phyloP scores from a whole-genome alignment of 1,139 yeast species.

The Debaryomyces udenii region DNA sequence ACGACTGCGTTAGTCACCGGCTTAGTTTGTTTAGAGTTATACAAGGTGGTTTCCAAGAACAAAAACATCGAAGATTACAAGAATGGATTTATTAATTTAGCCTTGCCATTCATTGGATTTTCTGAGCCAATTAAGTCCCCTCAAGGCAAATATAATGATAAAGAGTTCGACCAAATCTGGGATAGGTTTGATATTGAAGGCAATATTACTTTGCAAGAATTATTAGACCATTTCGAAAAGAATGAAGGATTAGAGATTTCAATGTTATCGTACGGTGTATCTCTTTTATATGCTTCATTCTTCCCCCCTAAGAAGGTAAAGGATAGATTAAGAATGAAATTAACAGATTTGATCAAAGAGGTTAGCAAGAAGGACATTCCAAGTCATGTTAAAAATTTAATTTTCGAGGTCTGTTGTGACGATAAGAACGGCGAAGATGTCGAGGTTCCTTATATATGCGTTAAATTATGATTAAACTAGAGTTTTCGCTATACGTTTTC shows the following conservation, averaged over 20 bases:
- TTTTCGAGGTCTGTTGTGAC: conserved; percentile 90
- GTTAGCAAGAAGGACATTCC: conserved; percentile 86
- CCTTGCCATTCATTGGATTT: conserved; percentile 94
- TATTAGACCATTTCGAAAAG: conserved; percentile 74
- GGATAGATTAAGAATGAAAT: conserved; percentile 68
- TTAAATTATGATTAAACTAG: conserved; percentile 35
- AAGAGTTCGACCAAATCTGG: conserved; percentile 88
- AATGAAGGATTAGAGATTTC: conserved; percentile 85
- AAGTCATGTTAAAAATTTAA: conserved; percentile 71
- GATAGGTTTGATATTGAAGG: conserved; percentile 86
- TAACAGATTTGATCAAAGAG: conserved; percentile 74
- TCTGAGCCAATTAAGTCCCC: conserved; percentile 93
- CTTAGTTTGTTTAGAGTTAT: conserved; percentile 84
- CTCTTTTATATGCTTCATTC: conserved; percentile 88
- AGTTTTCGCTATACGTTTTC: too few species aligned
- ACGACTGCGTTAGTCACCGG: conserved; percentile 98
- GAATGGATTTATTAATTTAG: conserved; percentile 92
- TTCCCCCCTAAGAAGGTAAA: conserved; percentile 88
- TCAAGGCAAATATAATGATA: conserved; percentile 79
- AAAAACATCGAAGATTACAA: conserved; percentile 84
- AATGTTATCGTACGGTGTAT: conserved; percentile 91
- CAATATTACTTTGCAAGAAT: conserved; percentile 73
- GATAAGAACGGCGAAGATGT: conserved; percentile 94
- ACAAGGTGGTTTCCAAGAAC: conserved; percentile 79
- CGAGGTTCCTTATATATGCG: conserved; percentile 84